Evolutionary conservation across 2,329 filamentous ascomycete species (phyloP).

Genomic region (Pseudopyricularia cyperi): DNA sequence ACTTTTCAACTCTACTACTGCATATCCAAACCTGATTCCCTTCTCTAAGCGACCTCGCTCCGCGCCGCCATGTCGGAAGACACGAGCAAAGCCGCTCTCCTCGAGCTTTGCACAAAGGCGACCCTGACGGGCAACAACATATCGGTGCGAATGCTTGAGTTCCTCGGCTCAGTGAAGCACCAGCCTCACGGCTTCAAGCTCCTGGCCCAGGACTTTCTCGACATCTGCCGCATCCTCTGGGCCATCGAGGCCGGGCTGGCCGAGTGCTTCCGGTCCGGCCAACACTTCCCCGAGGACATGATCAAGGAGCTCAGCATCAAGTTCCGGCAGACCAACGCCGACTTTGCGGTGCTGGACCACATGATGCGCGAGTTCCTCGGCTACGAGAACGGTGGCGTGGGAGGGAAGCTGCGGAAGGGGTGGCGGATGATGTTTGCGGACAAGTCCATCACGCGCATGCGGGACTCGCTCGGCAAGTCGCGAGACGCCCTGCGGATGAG

Average conservation of each 20-base stretch:
- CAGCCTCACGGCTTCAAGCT: constrained; percentile 41
- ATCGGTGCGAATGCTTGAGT: constrained; percentile 52
- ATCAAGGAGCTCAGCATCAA: constrained; percentile 51
- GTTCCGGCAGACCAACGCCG: constrained; percentile 44
- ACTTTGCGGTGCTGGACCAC: constrained; percentile 51
- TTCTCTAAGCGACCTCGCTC: neutral
- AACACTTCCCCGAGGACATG: constrained; percentile 46
- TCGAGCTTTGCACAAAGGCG: constrained; percentile 43
- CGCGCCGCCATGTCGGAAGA: constrained; percentile 9
- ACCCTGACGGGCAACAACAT: constrained; percentile 50
- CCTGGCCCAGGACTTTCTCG: constrained; percentile 53
- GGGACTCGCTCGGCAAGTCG: constrained; percentile 40
- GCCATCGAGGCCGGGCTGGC: constrained; percentile 53
- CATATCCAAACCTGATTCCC: neutral
- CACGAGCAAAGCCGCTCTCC: constrained; percentile 15
- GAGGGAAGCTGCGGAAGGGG: constrained; percentile 46
- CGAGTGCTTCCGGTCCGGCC: constrained; percentile 35
- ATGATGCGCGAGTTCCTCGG: constrained; percentile 48
- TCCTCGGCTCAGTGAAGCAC: constrained; percentile 41
- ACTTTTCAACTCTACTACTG: too few relatives aligned
- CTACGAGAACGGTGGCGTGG: constrained; percentile 46
- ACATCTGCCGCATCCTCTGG: constrained; percentile 52
- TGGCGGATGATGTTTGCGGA: constrained; percentile 52
- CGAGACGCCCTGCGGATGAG: constrained; percentile 51
- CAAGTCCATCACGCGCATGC: constrained; percentile 48